Conservation (phyloP, 2,329 filamentous ascomycete species). For the Beauveria sp. region DNA sequence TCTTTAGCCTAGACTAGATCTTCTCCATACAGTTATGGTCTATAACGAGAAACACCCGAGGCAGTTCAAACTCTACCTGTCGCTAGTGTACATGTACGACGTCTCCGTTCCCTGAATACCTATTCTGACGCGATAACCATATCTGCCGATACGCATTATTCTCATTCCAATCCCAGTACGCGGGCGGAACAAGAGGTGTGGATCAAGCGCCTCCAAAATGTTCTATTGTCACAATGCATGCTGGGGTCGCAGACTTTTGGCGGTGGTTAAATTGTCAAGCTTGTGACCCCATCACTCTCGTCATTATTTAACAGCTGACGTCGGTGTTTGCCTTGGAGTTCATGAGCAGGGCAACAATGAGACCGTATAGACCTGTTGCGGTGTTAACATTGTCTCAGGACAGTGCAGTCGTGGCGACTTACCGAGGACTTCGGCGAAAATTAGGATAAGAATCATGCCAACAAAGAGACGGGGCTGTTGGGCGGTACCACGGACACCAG, state of each 20-base stretch:
- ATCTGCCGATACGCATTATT: conserved; percentile 5
- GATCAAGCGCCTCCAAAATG: conserved; percentile 1
- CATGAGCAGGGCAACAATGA: conserved; percentile 98
- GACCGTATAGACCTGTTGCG: conserved; percentile 81
- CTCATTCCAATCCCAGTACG: neutral
- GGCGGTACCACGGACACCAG: conserved; percentile 79
- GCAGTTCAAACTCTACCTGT: conserved; percentile 33
- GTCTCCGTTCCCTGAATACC: conserved; percentile 18
- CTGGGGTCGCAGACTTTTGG: conserved; percentile 1
- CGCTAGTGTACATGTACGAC: conserved; percentile 45
- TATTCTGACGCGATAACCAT: conserved; percentile 10
- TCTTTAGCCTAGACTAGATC: conserved; percentile 35
- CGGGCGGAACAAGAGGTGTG: neutral
- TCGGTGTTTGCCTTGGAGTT: conserved; percentile 81
- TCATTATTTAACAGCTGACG: conserved; percentile 48
- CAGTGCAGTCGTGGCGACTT: conserved; percentile 28
- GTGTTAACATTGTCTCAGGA: neutral
- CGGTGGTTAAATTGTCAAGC: conserved; percentile 28
- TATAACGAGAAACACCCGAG: conserved; percentile 38
- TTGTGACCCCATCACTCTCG: conserved; percentile 17
- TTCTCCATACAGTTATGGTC: conserved; percentile 34
- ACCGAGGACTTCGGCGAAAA: conserved; percentile 99
- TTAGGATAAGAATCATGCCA: conserved; percentile 98
- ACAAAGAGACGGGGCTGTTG: conserved; percentile 84
- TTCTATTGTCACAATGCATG: conserved; percentile 6